Evolutionary conservation across 2,329 filamentous ascomycete genomes (phyloP).

Genomic region (Exophiala calicioides): DNA sequence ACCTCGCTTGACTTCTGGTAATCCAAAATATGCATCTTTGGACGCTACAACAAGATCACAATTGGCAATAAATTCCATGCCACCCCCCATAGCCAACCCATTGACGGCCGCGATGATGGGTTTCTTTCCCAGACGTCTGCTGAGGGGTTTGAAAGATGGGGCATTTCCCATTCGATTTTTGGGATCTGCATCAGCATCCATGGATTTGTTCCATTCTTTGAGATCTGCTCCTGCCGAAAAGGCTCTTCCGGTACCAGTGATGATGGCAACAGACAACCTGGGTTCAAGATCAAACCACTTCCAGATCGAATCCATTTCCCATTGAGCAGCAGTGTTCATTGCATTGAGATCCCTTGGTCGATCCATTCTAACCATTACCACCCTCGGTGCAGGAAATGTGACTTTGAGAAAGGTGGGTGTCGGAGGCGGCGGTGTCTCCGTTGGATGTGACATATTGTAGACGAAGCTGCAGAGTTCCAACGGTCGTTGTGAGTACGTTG

Average conservation of each 20-base stretch:
- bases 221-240: slow-evolving; percentile 50
- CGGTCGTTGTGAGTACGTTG: too few species aligned
- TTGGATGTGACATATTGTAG: too few species aligned
- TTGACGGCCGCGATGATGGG: slow-evolving; percentile 75
- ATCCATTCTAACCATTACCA: slow-evolving; percentile 50
- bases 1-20: slow-evolving; percentile 71
- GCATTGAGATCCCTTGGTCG: slow-evolving; percentile 47
- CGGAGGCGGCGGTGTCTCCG: too few species aligned
- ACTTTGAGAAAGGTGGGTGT: slow-evolving; percentile 22
- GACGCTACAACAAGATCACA: slow-evolving; percentile 68
- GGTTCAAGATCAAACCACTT: slow-evolving; percentile 49
- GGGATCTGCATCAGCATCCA: slow-evolving; percentile 1
- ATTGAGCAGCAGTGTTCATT: slow-evolving; percentile 41
- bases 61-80: slow-evolving; percentile 73
- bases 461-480: too few species aligned
- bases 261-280: slow-evolving; percentile 40
- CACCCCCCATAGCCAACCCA: slow-evolving; percentile 71
- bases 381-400: slow-evolving; percentile 45
- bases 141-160: slow-evolving; percentile 32
- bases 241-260: slow-evolving; percentile 44
- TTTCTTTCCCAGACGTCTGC: slow-evolving; percentile 67
- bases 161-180: slow-evolving; percentile 2
- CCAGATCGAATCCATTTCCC: slow-evolving; percentile 44
- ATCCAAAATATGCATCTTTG: slow-evolving; percentile 59
- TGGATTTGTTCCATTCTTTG: slow-evolving; percentile 41